Base-by-base conservation (phyloP, 1,139 yeast genomes). In the Geotrichum restrictum region DNA sequence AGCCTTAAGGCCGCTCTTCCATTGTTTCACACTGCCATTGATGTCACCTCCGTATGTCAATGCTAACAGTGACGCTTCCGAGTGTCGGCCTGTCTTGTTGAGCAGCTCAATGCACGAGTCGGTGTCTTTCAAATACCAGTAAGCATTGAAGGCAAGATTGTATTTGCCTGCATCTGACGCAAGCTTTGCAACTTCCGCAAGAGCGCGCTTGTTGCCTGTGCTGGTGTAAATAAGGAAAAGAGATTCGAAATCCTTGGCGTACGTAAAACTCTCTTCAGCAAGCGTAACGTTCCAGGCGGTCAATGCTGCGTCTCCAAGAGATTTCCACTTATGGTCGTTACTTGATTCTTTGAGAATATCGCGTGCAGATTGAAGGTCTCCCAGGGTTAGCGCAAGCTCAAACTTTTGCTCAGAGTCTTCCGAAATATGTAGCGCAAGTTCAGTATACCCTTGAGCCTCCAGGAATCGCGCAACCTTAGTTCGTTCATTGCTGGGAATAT, bases 131-230 rank as follows among this genome's bases (percentile, higher is more conserved):
- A 84, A 79, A 53, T 82, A 75, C 98, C 98, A 93, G 70, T 83
- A 82, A 21, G 96, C 85, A 68, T 87, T 89, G 76, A 91, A 93
- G 40, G 98, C 96, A 58, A 93, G 76, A 67, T 93, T 93, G 70
- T 83, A 88, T 68, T 85, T 85, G 48, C 97, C 97, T 45, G 74
- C 76, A 19, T 70, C 71, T 62, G 79, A 82, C 51, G 96, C 91
- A 51, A 72, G 72, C 51, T 74, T 73, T 4, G 94, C 95, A 13
- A 69, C 61, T 55, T 75, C 73, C 32, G 73, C 68, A 59, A 93
- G 78, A 48, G 82, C 84, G 11, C 71, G 69, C 62, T 74, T 75
- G 67, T 88, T 77, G 64, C 88, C 91, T 49, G 93, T 78, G 10
- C 96, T 85, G 5, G 96, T 84, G 69, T 89, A 83, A 61, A 94